Evolutionary conservation across 495 filamentous ascomycete genomes (phyloP), one percentile per base, ranked within the genome.

Genomic region (Schizothecium vesticola): DNA sequence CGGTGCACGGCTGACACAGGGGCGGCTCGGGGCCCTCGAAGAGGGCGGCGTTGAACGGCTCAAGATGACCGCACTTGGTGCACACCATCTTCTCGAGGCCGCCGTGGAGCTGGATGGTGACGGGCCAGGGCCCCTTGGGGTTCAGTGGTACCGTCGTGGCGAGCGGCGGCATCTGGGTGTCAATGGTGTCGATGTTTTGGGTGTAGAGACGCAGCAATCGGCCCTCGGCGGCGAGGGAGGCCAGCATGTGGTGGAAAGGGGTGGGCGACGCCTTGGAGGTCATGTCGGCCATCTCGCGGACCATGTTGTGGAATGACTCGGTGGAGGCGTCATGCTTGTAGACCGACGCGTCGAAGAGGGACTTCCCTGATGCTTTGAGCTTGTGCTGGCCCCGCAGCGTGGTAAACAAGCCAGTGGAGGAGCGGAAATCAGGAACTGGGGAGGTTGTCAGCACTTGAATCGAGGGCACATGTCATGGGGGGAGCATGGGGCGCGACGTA

Each of bases 41-140:
- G 31, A 94, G 79, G 16, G 83, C 85, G n/a, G 87, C 83, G 64
- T 96, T 84, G 70, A 98, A 93, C 43, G 90, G 84, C 61, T 86
- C 85, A 8, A 96, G 81, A 69, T 92, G 85, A 69, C 87, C 86
- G 78, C 95, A 99, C 76, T 97, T 97, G 24, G 91, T 89, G 77
- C 95, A 99, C 19, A 95, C 90, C 94, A 97, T 97, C 78, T 96
- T 94, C 63, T 91, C 90, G 24, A 99, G 85, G 55, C 94, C 94
- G 22, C 95, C 95, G 70, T 99, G 95, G 23, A 99, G 86, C 78
- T 98, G 96, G 71, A 99, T 88, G 2, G 95, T 94, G 69, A 86
- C 86, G 1, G 95, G 95, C 96, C 96, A 99, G 3, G 91, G 92
- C 16, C 90, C 94, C 78, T 96, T 97, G 33, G 72, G 72, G 51